A percentile compares a stretch with the other conserved stretches of the same genome.
Conservation (phyloP, 306 rosid genomes). For the Medicago arabica region DNA sequence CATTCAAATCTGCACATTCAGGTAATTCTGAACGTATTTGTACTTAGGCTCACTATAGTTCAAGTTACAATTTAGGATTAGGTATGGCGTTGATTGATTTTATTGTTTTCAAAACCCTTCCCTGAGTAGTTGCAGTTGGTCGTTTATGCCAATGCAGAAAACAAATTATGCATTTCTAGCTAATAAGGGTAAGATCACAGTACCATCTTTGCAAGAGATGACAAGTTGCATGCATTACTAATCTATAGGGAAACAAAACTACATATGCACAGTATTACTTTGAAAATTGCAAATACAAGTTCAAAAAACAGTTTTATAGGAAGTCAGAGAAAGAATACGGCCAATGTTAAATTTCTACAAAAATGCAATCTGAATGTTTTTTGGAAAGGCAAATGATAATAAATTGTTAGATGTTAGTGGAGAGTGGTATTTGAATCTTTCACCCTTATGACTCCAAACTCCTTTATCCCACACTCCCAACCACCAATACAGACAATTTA, state of each 20-base stretch:
- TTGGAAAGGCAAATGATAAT: too few relatives aligned
- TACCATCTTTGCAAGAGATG: slow-evolving; percentile 11
- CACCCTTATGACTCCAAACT: too few relatives aligned
- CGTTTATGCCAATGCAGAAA: slow-evolving; percentile 15
- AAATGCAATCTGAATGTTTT: slow-evolving; percentile 12
- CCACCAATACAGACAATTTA: background rate
- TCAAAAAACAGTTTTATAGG: background rate
- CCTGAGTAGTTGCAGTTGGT: background rate
- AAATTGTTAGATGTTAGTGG: too few relatives aligned
- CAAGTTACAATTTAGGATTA: too few relatives aligned
- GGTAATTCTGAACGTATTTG: too few relatives aligned
- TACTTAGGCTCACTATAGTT: too few relatives aligned
- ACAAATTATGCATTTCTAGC: background rate
- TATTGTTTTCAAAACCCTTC: too few relatives aligned
- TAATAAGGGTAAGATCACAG: background rate
- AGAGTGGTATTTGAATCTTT: too few relatives aligned
- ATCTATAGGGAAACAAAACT: too few relatives aligned
- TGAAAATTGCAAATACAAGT: slow-evolving; percentile 9
- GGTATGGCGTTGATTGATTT: too few relatives aligned
- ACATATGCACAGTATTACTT: background rate
- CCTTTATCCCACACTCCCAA: too few relatives aligned
- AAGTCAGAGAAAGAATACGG: slow-evolving; percentile 10
- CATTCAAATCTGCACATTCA: too few relatives aligned
- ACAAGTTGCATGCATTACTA: background rate
- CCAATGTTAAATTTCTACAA: slow-evolving; percentile 13